Conservation (phyloP, 2,329 filamentous ascomycete species). For the Metarhizium album region DNA sequence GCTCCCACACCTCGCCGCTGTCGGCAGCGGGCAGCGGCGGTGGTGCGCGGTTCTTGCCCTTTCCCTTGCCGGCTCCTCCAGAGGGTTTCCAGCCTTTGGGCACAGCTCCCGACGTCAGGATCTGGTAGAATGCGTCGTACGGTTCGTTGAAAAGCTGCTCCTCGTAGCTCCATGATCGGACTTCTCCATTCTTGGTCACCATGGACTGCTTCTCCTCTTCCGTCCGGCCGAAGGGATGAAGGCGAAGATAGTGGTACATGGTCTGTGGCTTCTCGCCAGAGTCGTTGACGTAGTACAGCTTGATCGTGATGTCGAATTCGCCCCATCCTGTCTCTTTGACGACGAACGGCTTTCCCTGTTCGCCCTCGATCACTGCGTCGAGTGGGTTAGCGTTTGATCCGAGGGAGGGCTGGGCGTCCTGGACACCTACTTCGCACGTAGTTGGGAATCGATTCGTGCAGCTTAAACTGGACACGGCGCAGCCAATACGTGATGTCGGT, state of each 20-base stretch:
- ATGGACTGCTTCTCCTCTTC: conserved; percentile 59
- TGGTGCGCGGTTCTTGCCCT: conserved; percentile 31
- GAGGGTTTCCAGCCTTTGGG: conserved; percentile 31
- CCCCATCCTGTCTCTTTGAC: conserved; percentile 94
- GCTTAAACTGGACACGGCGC: conserved; percentile 93
- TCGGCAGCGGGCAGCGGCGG: conserved; percentile 25
- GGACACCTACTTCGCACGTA: conserved; percentile 57
- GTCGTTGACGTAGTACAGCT: conserved; percentile 84
- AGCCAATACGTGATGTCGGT: conserved; percentile 93
- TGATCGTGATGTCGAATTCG: conserved; percentile 93
- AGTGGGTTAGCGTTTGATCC: conserved; percentile 1
- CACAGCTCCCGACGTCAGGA: conserved; percentile 64
- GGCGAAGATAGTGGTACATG: conserved; percentile 82
- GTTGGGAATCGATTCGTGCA: conserved; percentile 94
- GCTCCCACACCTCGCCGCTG: conserved; percentile 46
- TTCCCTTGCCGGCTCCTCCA: conserved; percentile 37
- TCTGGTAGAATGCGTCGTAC: conserved; percentile 81
- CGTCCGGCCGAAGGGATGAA: conserved; percentile 81
- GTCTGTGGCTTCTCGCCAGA: conserved; percentile 89
- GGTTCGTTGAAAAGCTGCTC: conserved; percentile 97
- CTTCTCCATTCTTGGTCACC: conserved; percentile 47
- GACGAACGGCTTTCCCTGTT: conserved; percentile 59
- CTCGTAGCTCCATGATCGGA: conserved; percentile 77
- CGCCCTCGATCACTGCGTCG: conserved; percentile 54
- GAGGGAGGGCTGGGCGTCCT: neutral